Conservation (phyloP, 1,284 basidiomycete genomes). For the Rhodotorula sp. region DNA sequence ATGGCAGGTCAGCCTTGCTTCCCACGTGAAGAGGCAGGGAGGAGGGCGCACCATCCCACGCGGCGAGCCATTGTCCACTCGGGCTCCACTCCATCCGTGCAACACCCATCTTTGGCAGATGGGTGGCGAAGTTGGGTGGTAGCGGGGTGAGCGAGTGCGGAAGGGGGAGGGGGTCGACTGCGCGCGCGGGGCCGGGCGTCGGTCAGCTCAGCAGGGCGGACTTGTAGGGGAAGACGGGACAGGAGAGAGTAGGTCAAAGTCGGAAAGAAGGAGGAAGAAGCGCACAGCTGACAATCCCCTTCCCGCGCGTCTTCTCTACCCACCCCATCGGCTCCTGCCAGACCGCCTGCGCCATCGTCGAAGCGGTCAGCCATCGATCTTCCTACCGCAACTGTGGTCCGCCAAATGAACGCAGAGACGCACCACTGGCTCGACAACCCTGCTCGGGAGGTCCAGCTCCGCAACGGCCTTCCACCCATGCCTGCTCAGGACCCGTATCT, state of each 20-base stretch:
- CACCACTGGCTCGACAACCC: background rate
- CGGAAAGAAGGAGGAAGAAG: background rate
- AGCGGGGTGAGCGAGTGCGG: conserved; percentile 38
- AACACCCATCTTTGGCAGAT: conserved; percentile 42
- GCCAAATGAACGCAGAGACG: background rate
- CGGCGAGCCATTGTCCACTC: conserved; percentile 43
- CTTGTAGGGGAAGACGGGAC: background rate
- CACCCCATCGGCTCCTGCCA: conserved; percentile 48
- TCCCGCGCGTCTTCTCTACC: conserved; percentile 47
- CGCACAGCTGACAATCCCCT: conserved; percentile 47
- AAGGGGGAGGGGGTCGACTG: conserved; percentile 41
- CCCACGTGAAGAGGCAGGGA: too few relatives aligned
- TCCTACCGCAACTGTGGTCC: too few relatives aligned
- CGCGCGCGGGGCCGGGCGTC: background rate
- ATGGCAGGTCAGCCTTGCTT: background rate
- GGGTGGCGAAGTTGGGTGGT: conserved; percentile 26
- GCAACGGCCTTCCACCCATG: conserved; percentile 18
- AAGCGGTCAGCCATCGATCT: background rate
- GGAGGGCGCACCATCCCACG: conserved; percentile 31
- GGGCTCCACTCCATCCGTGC: conserved; percentile 42
- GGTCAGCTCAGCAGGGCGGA: background rate
- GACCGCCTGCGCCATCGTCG: conserved; percentile 11
- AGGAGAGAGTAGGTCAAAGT: background rate
- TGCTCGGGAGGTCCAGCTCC: conserved; percentile 11
- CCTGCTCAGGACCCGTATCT: conserved; percentile 32